Evolutionary conservation across 495 filamentous ascomycete species (phyloP).

Genomic region (Elaphomyces granulatus): DNA sequence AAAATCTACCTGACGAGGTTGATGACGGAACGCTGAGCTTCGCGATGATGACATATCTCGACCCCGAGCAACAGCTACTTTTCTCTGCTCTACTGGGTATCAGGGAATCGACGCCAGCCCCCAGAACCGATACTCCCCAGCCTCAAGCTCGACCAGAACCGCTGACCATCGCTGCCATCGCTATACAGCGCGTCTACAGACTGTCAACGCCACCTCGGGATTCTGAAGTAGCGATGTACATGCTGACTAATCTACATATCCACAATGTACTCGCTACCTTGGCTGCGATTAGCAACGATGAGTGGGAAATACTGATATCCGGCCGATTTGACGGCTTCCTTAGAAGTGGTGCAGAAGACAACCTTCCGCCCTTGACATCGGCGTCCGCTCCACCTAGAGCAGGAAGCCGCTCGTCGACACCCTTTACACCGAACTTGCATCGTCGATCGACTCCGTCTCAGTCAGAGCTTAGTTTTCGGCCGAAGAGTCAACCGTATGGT

Average conservation of each 20-base stretch:
- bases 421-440: constrained; percentile 28
- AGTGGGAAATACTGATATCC: constrained; percentile 94
- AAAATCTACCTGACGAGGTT: constrained; percentile 64
- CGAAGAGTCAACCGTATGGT: constrained; percentile 26
- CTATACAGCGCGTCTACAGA: constrained; percentile 76
- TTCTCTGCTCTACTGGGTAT: constrained; percentile 70
- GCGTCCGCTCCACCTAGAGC: constrained; percentile 8
- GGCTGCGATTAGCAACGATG: constrained; percentile 65
- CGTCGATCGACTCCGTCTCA: constrained; percentile 26
- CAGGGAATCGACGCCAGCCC: constrained; percentile 34
- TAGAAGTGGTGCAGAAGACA: constrained; percentile 75
- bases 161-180: constrained; percentile 53
- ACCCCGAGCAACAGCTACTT: constrained; percentile 53
- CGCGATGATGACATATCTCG: constrained; percentile 78
- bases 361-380: constrained; percentile 17
- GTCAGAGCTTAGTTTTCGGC: constrained; percentile 23
- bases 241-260: constrained; percentile 65
- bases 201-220: constrained; percentile 57
- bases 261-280: constrained; percentile 83
- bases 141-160: constrained; percentile 50
- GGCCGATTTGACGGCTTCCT: constrained; percentile 96
- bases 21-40: constrained; percentile 89
- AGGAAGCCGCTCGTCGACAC: constrained; percentile 30
- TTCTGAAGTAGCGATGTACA: constrained; percentile 73
- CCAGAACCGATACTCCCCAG: constrained; percentile 23